Percentiles rank a stretch among this genome's conserved stretches.
Evolutionary conservation across 805 yeast genomes (phyloP).

Genomic region (Saccharomycopsis javanensis): DNA sequence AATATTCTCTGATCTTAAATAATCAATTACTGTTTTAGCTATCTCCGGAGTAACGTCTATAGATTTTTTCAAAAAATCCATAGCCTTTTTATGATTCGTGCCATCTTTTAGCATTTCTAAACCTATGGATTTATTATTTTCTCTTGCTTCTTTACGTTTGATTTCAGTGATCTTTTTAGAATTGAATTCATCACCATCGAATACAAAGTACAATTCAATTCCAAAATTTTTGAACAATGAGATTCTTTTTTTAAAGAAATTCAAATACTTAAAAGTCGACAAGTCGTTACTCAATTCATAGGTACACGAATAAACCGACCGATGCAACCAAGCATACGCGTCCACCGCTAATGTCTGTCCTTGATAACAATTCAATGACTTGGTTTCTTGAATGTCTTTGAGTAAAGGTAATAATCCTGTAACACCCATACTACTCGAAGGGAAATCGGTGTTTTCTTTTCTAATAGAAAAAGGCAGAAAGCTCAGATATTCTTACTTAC

Average conservation of each 20-base stretch:
- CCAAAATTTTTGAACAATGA: slow-evolving; percentile 55
- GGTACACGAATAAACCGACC: slow-evolving; percentile 75
- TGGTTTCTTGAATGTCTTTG: slow-evolving; percentile 58
- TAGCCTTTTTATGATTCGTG: slow-evolving; percentile 39
- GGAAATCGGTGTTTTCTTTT: neutral
- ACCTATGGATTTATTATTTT: slow-evolving; percentile 50
- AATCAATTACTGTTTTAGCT: slow-evolving; percentile 79
- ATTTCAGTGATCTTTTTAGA: slow-evolving; percentile 66
- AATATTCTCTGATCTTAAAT: slow-evolving; percentile 46
- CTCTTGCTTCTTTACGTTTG: slow-evolving; percentile 50
- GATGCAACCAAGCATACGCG: slow-evolving; percentile 94
- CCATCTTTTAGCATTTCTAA: slow-evolving; percentile 42
- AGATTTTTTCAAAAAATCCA: slow-evolving; percentile 62
- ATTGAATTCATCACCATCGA: slow-evolving; percentile 85
- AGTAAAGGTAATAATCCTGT: slow-evolving; percentile 72
- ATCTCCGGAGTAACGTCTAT: slow-evolving; percentile 83
- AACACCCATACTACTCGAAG: slow-evolving; percentile 80
- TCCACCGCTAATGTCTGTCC: slow-evolving; percentile 87
- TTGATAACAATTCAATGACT: slow-evolving; percentile 46
- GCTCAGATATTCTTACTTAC: too few species aligned
- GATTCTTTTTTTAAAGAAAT: slow-evolving; percentile 57
- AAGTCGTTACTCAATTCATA: slow-evolving; percentile 62
- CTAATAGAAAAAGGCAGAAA: too few species aligned
- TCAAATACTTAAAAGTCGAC: slow-evolving; percentile 65
- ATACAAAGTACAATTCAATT: slow-evolving; percentile 77